These are phyloP conservation scores for Boletus rubropictus DNA, from an alignment of 768 basidiomycete genomes.

Conservation along the genomic window DNA sequence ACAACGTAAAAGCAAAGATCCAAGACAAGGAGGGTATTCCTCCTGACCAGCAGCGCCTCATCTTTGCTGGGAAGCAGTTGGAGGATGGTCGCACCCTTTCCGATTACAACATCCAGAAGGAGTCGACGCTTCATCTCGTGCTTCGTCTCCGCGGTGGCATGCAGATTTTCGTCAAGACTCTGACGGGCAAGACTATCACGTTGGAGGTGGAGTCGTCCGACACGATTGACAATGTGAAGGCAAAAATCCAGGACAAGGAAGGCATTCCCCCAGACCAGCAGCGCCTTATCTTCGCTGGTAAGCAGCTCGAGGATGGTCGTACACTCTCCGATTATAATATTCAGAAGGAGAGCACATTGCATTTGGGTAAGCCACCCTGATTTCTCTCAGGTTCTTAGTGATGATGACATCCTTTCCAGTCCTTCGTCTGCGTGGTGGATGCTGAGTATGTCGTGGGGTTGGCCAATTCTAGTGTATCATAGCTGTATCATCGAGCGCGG, in stretches of 20 bases:
- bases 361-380: conserved; percentile 36
- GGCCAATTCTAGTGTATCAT: not conserved
- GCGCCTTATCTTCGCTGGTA: conserved; percentile 74
- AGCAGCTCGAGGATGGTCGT: conserved; percentile 74
- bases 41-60: conserved; percentile 80
- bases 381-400: accelerated
- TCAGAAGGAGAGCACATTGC: conserved; percentile 68
- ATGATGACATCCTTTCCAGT: conserved; percentile 32
- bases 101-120: conserved; percentile 82
- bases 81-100: conserved; percentile 89
- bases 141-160: conserved; percentile 65
- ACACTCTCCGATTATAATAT: conserved; percentile 76
- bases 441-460: conserved; percentile 27
- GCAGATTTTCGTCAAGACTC: conserved; percentile 69
- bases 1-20: conserved; percentile 81
- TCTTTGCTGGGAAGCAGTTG: conserved; percentile 91
- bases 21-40: conserved; percentile 83
- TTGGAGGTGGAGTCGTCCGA: conserved; percentile 71
- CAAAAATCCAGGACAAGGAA: conserved; percentile 77
- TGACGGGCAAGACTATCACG: conserved; percentile 75
- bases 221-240: conserved; percentile 73
- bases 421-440: conserved; percentile 77
- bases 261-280: conserved; percentile 77
- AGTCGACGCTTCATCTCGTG: conserved; percentile 71
- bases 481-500: not conserved